Base-by-base conservation (phyloP, 129 eudicot genomes). In the Arctium lappa region DNA sequence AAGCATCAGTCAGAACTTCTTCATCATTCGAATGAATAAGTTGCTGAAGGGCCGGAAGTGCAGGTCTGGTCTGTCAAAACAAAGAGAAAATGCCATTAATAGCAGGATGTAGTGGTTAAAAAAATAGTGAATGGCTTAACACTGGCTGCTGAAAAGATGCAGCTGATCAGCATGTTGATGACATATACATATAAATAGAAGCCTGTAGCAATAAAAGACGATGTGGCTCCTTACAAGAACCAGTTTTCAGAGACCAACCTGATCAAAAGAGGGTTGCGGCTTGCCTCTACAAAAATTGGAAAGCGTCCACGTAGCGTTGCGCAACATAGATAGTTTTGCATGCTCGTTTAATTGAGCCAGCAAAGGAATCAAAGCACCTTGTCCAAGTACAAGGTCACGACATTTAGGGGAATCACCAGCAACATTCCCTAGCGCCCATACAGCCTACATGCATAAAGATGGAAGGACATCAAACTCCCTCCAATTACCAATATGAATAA, bases 321-420 rank as follows among this genome's bases (percentile, higher is more conserved):
- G 81, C 84, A 93, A 81, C 97, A 93, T 93, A 18, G 97, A 93
- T n/a, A 91, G 76, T 75, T 93, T 93, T 8, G 97, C 92, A 81
- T 89, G 86, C 88, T 91, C 97, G 77, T 89, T 88, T 71, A 93
- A 77, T 80, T 89, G 95, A 8, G 91, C 82, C 75, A 93, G 81
- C 89, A 93, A 89, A 10, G 95, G 93, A 69, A 68, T 22, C 85
- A 91, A 84, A 18, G 95, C 95, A 62, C 97, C 97, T 77, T 88
- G 77, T 2, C 81, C 78, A 50, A 91, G 92, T 31, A 91, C 93
- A 83, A 90, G 94, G 81, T 93, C 97, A 80, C 97, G 95, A 34
- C 94, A 91, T 80, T 84, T 91, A 12, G 96, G 96, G 40, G 97
- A 93, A 83, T 93, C 96, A 79, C 97, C 97, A 44, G 97, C 97